phyloP scores from a whole-genome alignment of 805 yeast genomes.

The Candida arabinofermentans region DNA sequence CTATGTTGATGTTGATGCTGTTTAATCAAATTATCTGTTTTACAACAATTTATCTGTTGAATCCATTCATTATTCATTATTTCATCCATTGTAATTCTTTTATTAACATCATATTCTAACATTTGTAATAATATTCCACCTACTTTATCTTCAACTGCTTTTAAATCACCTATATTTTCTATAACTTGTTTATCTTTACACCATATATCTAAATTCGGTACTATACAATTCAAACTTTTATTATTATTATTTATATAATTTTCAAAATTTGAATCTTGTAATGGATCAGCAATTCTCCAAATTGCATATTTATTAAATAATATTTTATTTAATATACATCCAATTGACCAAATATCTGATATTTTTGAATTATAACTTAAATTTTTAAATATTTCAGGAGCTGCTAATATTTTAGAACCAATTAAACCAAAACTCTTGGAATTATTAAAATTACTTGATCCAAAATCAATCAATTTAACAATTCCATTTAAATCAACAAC shows the following conservation, averaged over 20 bases:
- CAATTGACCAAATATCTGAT: constrained; percentile 50
- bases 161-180: not conserved
- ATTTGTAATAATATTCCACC: not conserved
- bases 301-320: constrained; percentile 32
- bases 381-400: constrained; percentile 42
- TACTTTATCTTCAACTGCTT: not conserved
- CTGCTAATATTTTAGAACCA: constrained; percentile 42
- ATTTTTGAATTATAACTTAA: constrained; percentile 38
- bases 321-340: constrained; percentile 37
- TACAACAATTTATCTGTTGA: not conserved
- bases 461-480: constrained; percentile 49
- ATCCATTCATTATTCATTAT: not conserved
- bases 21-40: no score
- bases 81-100: not conserved
- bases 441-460: constrained; percentile 32
- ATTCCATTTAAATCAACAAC: constrained; percentile 30
- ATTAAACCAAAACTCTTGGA: constrained; percentile 36
- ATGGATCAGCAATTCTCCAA: constrained; percentile 41
- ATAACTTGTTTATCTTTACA: not conserved
- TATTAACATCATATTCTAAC: not conserved
- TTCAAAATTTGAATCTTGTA: constrained; percentile 11
- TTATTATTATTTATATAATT: constrained; percentile 2
- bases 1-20: not conserved
- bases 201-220: not conserved
- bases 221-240: not conserved